Conservation (phyloP, 2,329 filamentous ascomycete species). For the Beauveria caledonica region DNA sequence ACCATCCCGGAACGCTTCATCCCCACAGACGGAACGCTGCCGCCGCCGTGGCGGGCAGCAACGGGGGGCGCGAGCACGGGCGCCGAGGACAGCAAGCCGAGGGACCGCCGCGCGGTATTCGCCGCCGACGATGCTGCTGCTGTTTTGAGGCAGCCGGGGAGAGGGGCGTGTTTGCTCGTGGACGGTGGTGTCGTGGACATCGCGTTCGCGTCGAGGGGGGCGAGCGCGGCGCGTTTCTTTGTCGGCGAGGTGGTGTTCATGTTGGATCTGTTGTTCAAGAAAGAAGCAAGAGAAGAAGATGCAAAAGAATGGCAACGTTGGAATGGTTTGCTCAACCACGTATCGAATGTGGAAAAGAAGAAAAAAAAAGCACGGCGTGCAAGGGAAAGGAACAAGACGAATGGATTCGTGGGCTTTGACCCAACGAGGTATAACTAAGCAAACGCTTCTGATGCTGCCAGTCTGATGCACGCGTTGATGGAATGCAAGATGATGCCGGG, state of each 20-base stretch:
- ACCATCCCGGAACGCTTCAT: constrained; percentile 19
- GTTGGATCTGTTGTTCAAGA: neutral
- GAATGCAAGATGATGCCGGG: too few relatives aligned
- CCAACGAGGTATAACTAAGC: too few relatives aligned
- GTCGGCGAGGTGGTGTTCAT: constrained; percentile 26
- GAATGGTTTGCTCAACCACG: too few relatives aligned
- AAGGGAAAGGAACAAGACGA: too few relatives aligned
- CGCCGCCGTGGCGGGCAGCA: neutral
- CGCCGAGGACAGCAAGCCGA: neutral
- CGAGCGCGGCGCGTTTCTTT: constrained; percentile 40
- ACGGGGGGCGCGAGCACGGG: neutral
- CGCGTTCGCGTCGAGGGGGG: constrained; percentile 38
- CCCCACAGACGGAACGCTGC: constrained; percentile 16
- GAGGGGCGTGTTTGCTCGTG: constrained; percentile 7
- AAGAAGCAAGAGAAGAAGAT: too few relatives aligned
- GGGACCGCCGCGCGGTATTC: constrained; percentile 2
- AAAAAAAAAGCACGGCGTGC: too few relatives aligned
- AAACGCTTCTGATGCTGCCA: too few relatives aligned
- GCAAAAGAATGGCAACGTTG: too few relatives aligned
- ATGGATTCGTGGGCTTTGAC: too few relatives aligned
- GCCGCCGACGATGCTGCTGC: neutral
- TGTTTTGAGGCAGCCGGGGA: too few relatives aligned
- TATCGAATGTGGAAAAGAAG: too few relatives aligned
- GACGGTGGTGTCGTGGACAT: constrained; percentile 23
- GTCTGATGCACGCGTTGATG: too few relatives aligned